Evolutionary conservation across 2,329 filamentous ascomycete genomes (phyloP).

Genomic region (Clathrospora elynae): DNA sequence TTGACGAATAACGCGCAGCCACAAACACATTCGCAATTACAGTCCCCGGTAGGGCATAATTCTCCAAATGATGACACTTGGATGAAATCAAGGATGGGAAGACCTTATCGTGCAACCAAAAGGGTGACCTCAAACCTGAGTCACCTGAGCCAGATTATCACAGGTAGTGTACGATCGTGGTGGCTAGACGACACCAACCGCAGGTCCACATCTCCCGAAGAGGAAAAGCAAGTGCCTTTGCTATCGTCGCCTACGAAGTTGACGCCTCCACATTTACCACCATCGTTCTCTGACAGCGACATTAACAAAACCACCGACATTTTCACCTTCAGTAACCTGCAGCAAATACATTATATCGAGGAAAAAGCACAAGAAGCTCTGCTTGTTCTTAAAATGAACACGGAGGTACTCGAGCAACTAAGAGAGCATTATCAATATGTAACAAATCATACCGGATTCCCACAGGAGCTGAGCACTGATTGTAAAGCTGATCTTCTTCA

Average conservation of each 20-base stretch:
- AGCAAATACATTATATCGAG: constrained; percentile 43
- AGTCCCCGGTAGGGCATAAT: neutral
- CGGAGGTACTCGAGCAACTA: constrained; percentile 35
- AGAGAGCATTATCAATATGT: constrained; percentile 19
- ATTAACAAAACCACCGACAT: neutral
- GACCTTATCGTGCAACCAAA: too few relatives aligned
- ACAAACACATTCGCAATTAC: neutral
- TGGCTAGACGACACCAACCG: neutral
- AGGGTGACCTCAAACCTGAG: too few relatives aligned
- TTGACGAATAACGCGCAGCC: neutral
- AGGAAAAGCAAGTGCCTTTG: neutral
- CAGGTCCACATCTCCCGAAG: neutral
- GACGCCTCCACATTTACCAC: neutral
- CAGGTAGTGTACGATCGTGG: too few relatives aligned
- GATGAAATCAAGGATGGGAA: too few relatives aligned
- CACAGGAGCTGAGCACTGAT: constrained; percentile 4
- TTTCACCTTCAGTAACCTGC: constrained; percentile 41
- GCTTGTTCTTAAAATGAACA: constrained; percentile 41
- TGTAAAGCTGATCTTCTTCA: constrained; percentile 14
- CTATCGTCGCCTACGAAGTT: too few relatives aligned
- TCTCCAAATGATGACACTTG: too few relatives aligned
- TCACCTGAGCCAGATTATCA: too few relatives aligned
- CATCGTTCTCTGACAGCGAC: neutral
- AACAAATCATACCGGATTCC: constrained; percentile 7
- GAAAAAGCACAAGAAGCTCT: constrained; percentile 47